A percentile compares a stretch with the other conserved stretches of the same genome.
Conservation (phyloP, 2,329 filamentous ascomycete species). For the Neopestalotiopsis sp. region DNA sequence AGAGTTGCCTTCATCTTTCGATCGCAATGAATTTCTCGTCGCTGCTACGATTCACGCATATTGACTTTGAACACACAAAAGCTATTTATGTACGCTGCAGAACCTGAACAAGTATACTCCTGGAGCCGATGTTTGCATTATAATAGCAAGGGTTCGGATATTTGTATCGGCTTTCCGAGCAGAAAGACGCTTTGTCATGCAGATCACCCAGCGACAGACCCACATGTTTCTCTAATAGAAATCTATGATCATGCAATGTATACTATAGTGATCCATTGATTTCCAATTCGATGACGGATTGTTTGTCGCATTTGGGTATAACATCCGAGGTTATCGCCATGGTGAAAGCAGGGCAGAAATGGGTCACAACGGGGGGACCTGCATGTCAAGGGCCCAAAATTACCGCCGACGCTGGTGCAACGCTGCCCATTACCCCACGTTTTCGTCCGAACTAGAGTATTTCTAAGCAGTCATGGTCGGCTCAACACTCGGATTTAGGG, state of each 20-base stretch:
- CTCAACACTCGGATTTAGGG: not conserved
- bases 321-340: not conserved
- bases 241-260: not conserved
- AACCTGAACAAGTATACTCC: not conserved
- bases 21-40: not conserved
- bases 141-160: not conserved
- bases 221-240: not conserved
- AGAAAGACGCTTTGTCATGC: not conserved
- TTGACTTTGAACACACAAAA: not conserved
- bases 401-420: not conserved
- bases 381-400: not conserved
- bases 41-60: not conserved
- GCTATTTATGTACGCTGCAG: not conserved
- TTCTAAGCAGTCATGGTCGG: not conserved
- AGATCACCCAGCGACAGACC: not conserved
- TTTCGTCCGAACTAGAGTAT: not conserved
- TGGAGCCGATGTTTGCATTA: not conserved
- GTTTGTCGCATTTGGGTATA: not conserved
- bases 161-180: not conserved
- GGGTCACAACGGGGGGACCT: not conserved
- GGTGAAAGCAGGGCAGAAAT: not conserved
- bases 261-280: not conserved
- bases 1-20: not conserved
- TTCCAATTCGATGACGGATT: not conserved
- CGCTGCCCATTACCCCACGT: not conserved